Evolutionary conservation across 768 basidiomycete genomes (phyloP), one percentile per base, ranked within the genome.

Genomic region (Saitozyma sp.): DNA sequence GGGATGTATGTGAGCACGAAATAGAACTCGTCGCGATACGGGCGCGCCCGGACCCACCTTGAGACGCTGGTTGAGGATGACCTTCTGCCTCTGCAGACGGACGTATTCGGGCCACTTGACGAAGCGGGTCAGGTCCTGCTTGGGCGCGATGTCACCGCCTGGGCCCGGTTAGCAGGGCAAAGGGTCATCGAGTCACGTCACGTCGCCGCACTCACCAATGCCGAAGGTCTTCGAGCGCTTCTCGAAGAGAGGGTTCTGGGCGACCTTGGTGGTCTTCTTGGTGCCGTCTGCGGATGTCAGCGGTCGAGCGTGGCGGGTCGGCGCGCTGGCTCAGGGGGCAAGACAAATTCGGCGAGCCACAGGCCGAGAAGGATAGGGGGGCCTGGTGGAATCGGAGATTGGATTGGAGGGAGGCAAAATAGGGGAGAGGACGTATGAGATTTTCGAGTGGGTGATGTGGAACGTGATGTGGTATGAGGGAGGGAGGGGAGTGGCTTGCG

Each of bases 41-140:
- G 17, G n/a, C 53, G 7, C 29, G 29, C 5, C 29, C 39, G n/a
- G 43, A 66, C 75, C 50, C 46, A 78, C 77, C 86, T 98, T 98
- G 73, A 98, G 85, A 75, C 95, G 91, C 83, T 97, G 92, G 86
- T 90, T 84, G 64, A 98, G 88, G 82, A 98, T 95, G 76, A 97
- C 92, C 84, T 97, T 97, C 83, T 97, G 93, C 79, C 95, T 88
- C 79, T 98, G 95, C 51, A 98, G 89, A 78, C 93, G 91, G 72
- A 98, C 87, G 78, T 98, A 98, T 83, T 94, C 92, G 71, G 95
- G 95, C 95, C 95, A 99, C 82, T 96, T 97, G 83, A 97, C 91
- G 83, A 97, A 97, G 80, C 94, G 91, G 62, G 91, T 95, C 69
- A 97, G 82, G 82, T 98, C 95, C 59, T 86, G 86, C 80, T 85